These are phyloP conservation scores for Penicillium ochrochloron DNA, from an alignment of 495 filamentous ascomycete species.

Conservation along the genomic window DNA sequence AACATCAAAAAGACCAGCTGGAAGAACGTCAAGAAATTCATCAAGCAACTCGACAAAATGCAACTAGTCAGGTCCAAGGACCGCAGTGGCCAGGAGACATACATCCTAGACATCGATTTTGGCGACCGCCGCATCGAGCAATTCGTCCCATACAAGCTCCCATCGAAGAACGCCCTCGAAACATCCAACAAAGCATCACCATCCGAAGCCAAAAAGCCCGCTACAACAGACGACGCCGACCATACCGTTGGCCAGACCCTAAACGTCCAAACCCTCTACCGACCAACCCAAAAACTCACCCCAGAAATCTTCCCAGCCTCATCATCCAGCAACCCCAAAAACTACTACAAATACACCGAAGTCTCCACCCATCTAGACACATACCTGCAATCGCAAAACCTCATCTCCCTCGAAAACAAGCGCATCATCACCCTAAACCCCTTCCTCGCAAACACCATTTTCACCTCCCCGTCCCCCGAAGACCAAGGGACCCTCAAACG, in stretches of 20 bases:
- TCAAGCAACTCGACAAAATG: conserved; percentile 71
- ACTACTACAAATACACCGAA: conserved; percentile 57
- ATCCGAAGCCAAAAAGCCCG: conserved; percentile 47
- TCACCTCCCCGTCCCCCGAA: conserved; percentile 56
- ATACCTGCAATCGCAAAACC: conserved; percentile 56
- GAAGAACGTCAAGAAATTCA: conserved; percentile 76
- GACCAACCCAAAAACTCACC: conserved; percentile 59
- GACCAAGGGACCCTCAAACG: conserved; percentile 60
- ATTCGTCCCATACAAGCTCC: conserved; percentile 69
- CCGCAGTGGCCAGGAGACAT: conserved; percentile 65
- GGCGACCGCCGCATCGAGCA: conserved; percentile 54
- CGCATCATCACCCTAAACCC: conserved; percentile 68
- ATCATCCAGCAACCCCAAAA: conserved; percentile 48
- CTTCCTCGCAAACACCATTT: conserved; percentile 64
- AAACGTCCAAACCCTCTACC: conserved; percentile 57
- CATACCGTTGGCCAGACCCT: conserved; percentile 61
- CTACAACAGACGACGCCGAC: conserved; percentile 44
- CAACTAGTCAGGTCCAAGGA: conserved; percentile 68
- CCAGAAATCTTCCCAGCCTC: conserved; percentile 57
- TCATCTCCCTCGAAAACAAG: conserved; percentile 62
- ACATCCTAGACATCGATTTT: conserved; percentile 72
- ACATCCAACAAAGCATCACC: conserved; percentile 36
- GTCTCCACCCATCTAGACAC: conserved; percentile 46
- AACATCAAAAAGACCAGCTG: conserved; percentile 77
- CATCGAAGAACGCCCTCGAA: conserved; percentile 46